These are phyloP conservation scores for Pythium pyrilobum DNA, from an alignment of 352 stramenopile genomes.

Conservation along the genomic window DNA sequence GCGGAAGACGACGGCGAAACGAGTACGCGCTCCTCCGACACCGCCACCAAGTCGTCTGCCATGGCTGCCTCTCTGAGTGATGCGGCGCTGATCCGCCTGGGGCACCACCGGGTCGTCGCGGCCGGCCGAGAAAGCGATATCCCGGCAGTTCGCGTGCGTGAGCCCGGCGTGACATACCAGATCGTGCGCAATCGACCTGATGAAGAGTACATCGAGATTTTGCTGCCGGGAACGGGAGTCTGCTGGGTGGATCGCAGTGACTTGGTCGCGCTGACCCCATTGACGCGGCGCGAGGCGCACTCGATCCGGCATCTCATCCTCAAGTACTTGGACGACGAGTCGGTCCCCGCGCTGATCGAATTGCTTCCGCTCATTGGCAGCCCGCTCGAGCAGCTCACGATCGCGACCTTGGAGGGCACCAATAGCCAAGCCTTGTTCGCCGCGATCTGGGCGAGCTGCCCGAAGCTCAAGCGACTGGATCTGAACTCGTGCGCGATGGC, in stretches of 20 bases:
- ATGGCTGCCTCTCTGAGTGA: conserved; percentile 5
- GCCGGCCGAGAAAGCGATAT: not conserved
- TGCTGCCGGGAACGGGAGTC: conserved; percentile 10
- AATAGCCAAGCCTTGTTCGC: not conserved
- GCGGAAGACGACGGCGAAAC: too few species aligned
- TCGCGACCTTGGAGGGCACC: not conserved
- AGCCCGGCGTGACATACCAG: conserved; percentile 14
- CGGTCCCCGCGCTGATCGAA: not conserved
- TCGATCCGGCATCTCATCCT: conserved; percentile 1
- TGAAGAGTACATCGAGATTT: conserved; percentile 13
- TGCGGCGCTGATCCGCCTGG: conserved; percentile 9
- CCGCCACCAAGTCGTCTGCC: not conserved
- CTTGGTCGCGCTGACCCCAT: conserved; percentile 5
- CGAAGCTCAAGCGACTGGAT: conserved; percentile 7
- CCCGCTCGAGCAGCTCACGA: not conserved
- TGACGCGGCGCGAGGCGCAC: not conserved
- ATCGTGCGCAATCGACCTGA: conserved; percentile 4
- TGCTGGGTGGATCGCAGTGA: conserved; percentile 8
- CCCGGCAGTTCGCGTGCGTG: conserved; percentile 1
- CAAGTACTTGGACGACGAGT: not conserved
- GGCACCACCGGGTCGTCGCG: not conserved
- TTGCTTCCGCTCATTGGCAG: conserved; percentile 4
- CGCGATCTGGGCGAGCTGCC: not conserved
- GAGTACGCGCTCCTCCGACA: too few species aligned
- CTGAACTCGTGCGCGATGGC: not conserved